Base-by-base conservation (phyloP, 768 basidiomycete genomes). In the Suillus fuscotomentosus region DNA sequence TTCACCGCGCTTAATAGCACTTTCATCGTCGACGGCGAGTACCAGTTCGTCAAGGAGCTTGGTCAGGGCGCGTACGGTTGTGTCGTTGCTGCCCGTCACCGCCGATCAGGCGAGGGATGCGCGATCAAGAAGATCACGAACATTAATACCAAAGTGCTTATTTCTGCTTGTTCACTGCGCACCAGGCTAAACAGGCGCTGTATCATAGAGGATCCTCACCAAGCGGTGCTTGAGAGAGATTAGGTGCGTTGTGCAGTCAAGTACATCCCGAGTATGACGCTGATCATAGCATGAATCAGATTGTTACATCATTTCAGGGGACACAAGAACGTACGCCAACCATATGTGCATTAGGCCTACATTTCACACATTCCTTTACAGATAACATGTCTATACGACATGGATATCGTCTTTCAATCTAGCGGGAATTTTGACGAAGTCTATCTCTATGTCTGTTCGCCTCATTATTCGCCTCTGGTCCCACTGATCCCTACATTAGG, bases 121-220 rank as follows among this genome's bases (percentile, higher is more conserved):
- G 94, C 94, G 70, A 95, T 97, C 80, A 97, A 97, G 84, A 96
- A 96, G 83, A 95, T 95, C 73, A 92, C 93, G 64, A 94, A 94
- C 73, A 95, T 95, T 76, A 93, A 94, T 74, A 93, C 91, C 60
- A 94, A 94, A 85, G 91, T 86, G 63, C 60, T 81, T 66, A 11
- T 55, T 50, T 60, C 31, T 65, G n/a, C 7, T 39, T 48, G 50
- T 39, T 42, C 3, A 20, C 9, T 1, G 56, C 60, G 24, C 55
- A 41, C n/a, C 68, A 61, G 72, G 57, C 65, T 66, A 64, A 64
- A 43, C 20, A 62, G 8, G 10, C 34, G 43, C 62, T 41, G 45
- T 63, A 64, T 14, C 55, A 20, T 64, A 96, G 92, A 87, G 92
- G 72, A 99, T 99, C 76, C 81, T 99, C 70, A 98, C 97, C 59